Base-by-base conservation (phyloP, 371 early-diverging fungal genomes). In the Mucor sp. region DNA sequence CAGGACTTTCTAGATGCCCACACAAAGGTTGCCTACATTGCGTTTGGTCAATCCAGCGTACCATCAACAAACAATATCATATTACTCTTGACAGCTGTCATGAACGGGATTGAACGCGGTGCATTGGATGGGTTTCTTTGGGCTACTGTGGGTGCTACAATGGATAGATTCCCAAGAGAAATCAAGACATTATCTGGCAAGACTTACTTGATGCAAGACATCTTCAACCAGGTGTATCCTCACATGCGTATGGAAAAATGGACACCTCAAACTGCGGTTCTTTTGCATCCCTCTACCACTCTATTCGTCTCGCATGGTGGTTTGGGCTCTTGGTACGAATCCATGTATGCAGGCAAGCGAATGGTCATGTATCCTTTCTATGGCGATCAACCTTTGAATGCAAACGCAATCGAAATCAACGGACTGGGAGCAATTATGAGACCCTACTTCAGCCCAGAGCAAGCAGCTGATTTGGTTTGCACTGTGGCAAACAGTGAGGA, bases 221-320 rank as follows among this genome's bases (percentile, higher is more conserved):
- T 50, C 53, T 70, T 4, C 58, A 19, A 35, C 5, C 37, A 57
- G 15, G 21, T 44, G 33, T 27, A 66, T 27, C 14, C 60, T 6
- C 21, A 64, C 60, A 57, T 63, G 8, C 64, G 67, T 21, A 60
- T 74, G 35, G 56, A 41, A 4, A n/a, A 33, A 41, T 77, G 83
- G 77, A 71, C 77, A 3, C 83, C 81, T 21, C 83, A 83, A 60
- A 41, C 59, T 30, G 77, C 79, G 0, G 63, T 83, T 14, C 57
- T 83, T 1, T 62, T 63, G 7, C 83, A 83, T 64, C 66, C 76
- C 5, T 69, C 75, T 1, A 66, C 69, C 0, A 25, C 47, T 7
- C 21, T 79, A 7, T 83, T 83, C 58, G 28, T 83, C 1, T 68
- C 78, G 0, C 83, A 83, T 62, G 77, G 83, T 41, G 83, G 81